Base-by-base conservation (phyloP, 371 early-diverging fungal species). In the Circinella umbellata region DNA sequence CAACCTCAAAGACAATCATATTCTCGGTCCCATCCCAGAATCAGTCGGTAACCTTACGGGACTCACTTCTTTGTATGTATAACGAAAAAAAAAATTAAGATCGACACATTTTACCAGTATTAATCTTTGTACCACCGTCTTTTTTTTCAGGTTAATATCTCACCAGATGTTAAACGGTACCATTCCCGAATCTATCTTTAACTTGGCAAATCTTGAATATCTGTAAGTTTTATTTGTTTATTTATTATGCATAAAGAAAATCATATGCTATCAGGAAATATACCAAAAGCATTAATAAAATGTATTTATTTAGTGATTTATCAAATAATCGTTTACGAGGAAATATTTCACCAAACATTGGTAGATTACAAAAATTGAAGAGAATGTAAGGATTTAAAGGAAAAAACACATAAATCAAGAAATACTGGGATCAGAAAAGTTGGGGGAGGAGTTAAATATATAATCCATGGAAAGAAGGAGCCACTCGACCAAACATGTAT, bases 321-420 rank as follows among this genome's bases (percentile, higher is more conserved):
- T 83, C 87, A 35, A 82, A 81, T 54, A 88, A 88, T 59, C 77
- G 84, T 17, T 68, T 88, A n/a, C 78, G 79, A 37, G 86, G 87
- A 11, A 46, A 48, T 27, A 71, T 88, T 42, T 86, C 83, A 10
- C 67, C 68, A 37, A 79, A 78, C 17, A 72, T 84, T 17, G 76
- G 83, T n/a, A 83, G 79, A 9, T 69, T 85, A 36, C 69, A 73
- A 4, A 79, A 77, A 5, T 55, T 88, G 38, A 73, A 73, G 46
- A 75, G 72, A 62, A 68, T 87, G 86, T 85, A 80, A 70, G 81
- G 62, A 36, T 34, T 69, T 6, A 42, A 34, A 61, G 18, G 1
- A 35, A 35, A 61, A 61, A 63, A 47, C 13, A 38, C 17, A 35
- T 20, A 14, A 61, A 11, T 9, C 15, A 11, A 0, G 47, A 27